Evolutionary conservation across 164 flowering plant genomes (phyloP).

Genomic region (Vitis rupestris): DNA sequence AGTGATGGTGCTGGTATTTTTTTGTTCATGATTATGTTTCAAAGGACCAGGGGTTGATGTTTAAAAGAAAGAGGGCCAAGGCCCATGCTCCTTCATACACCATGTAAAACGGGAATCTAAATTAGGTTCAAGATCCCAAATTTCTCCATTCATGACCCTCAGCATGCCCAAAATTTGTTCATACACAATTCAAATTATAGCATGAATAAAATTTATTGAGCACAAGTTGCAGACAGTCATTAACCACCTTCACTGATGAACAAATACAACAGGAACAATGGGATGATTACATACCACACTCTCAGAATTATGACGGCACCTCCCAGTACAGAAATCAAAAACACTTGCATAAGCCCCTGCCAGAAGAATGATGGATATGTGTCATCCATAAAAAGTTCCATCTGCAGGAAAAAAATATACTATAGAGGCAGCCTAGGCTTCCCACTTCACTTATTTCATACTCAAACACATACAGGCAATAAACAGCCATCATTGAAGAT

Average conservation of each 20-base stretch:
- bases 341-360: slow-evolving; percentile 80
- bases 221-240: neutral
- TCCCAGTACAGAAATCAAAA: slow-evolving; percentile 92
- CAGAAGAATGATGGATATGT: neutral
- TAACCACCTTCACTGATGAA: neutral
- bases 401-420: neutral
- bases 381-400: neutral
- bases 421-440: too few species aligned
- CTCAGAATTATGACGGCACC: slow-evolving; percentile 95
- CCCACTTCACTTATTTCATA: neutral
- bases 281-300: slow-evolving; percentile 72
- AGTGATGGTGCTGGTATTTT: too few species aligned
- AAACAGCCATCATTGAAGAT: neutral
- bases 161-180: too few species aligned
- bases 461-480: neutral
- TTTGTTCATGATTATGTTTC: too few species aligned
- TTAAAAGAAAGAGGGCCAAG: too few species aligned
- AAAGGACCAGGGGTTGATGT: too few species aligned
- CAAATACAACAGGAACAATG: neutral
- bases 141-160: too few species aligned
- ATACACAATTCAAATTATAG: too few species aligned
- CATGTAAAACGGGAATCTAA: too few species aligned
- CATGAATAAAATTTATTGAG: too few species aligned
- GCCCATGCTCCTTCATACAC: too few species aligned
- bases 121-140: too few species aligned